Conservation (phyloP, 2,329 filamentous ascomycete species). For the Tolypocladium pustulatum region DNA sequence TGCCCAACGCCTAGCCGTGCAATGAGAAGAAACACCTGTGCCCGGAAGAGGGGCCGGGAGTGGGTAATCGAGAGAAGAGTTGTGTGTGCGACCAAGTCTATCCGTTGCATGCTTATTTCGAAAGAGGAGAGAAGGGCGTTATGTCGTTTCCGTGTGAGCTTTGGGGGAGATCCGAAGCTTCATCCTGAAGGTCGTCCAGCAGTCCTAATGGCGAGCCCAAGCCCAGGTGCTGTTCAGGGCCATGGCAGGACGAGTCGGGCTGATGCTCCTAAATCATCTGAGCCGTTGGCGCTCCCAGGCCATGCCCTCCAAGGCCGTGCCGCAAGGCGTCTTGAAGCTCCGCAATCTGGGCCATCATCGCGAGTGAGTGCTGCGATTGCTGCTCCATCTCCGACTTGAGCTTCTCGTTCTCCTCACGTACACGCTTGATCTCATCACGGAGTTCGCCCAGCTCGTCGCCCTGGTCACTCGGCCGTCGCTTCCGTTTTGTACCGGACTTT, state of each 20-base stretch:
- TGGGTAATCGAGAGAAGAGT: background rate
- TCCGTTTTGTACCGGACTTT: conserved; percentile 35
- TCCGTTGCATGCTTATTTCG: background rate
- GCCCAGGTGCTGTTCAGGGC: background rate
- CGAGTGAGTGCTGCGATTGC: conserved; percentile 33
- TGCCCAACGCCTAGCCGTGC: background rate
- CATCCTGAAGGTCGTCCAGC: background rate
- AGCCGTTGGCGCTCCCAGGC: conserved; percentile 26
- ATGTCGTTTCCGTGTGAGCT: background rate
- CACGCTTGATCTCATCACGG: conserved; percentile 54
- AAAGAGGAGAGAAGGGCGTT: background rate
- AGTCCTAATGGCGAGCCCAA: background rate
- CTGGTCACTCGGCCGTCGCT: conserved; percentile 25
- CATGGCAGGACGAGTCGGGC: background rate
- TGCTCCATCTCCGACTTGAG: conserved; percentile 38
- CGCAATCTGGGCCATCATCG: conserved; percentile 38
- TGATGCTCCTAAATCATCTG: conserved; percentile 25
- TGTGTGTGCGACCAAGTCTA: background rate
- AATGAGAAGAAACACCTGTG: conserved; percentile 2
- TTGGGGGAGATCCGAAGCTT: background rate
- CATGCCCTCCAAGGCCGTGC: conserved; percentile 20
- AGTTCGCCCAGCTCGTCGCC: conserved; percentile 42
- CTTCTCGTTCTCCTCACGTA: conserved; percentile 55
- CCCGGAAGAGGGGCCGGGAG: background rate
- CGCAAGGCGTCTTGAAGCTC: conserved; percentile 33